These are phyloP conservation scores for Suillus variegatus DNA, from an alignment of 768 basidiomycete species.

Conservation along the genomic window DNA sequence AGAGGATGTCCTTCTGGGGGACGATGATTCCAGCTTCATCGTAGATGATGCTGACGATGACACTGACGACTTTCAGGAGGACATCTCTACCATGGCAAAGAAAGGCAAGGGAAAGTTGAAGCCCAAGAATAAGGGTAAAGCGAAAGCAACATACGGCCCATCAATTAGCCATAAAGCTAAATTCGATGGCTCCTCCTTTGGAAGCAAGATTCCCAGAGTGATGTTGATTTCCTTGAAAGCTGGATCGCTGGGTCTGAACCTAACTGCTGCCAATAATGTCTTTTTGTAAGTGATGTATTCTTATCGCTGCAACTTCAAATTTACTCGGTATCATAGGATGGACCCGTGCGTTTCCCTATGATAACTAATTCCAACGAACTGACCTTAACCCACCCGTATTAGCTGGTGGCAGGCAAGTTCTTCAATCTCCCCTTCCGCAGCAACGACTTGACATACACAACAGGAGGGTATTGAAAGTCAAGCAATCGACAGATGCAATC, in stretches of 20 bases:
- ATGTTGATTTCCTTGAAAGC: constrained; percentile 89
- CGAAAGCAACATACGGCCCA: constrained; percentile 29
- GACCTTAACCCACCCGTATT: constrained; percentile 6
- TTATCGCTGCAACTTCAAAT: not conserved
- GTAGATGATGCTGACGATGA: constrained; percentile 24
- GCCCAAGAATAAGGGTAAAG: constrained; percentile 42
- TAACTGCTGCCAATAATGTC: constrained; percentile 89
- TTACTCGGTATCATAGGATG: constrained; percentile 51
- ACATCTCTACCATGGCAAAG: constrained; percentile 31
- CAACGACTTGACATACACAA: constrained; percentile 14
- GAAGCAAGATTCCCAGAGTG: constrained; percentile 62
- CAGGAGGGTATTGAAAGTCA: constrained; percentile 84
- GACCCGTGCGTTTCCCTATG: constrained; percentile 64
- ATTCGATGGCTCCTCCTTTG: constrained; percentile 23
- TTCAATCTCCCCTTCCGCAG: constrained; percentile 1
- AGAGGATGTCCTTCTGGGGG: constrained; percentile 20
- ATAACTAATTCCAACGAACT: constrained; percentile 5
- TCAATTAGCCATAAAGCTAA: constrained; percentile 10
- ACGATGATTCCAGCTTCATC: constrained; percentile 39
- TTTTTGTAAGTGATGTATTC: constrained; percentile 57
- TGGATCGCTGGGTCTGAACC: constrained; percentile 83
- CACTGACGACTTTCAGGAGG: constrained; percentile 32
- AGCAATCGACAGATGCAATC: constrained; percentile 79
- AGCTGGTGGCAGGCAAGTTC: constrained; percentile 76
- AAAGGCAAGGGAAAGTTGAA: constrained; percentile 35